Percentiles rank a stretch among this genome's conserved stretches.
Evolutionary conservation across 1,284 basidiomycete genomes (phyloP).

Genomic region (Paramarasmius palmivorus): DNA sequence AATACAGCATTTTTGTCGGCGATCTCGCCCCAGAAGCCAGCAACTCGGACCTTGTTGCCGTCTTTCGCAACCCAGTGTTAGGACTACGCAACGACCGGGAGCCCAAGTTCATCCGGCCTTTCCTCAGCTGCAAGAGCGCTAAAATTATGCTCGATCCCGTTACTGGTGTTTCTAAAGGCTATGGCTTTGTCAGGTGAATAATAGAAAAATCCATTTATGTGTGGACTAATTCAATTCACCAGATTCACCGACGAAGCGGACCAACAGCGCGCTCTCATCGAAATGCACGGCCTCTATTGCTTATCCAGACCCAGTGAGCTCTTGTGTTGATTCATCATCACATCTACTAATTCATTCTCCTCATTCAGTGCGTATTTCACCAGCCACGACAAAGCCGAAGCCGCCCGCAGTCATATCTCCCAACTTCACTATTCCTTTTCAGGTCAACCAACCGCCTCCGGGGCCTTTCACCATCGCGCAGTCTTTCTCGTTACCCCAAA

Average conservation of each 20-base stretch:
- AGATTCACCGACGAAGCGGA: conserved; percentile 87
- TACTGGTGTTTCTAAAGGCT: conserved; percentile 84
- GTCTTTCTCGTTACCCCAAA: conserved; percentile 19
- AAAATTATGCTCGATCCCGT: conserved; percentile 92
- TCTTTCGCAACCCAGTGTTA: conserved; percentile 82
- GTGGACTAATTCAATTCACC: conserved; percentile 14
- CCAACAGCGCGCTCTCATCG: conserved; percentile 84
- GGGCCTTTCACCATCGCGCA: conserved; percentile 46
- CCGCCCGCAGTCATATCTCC: conserved; percentile 38
- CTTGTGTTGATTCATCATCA: conserved; percentile 11
- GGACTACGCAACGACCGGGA: conserved; percentile 79
- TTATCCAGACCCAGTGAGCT: conserved; percentile 79
- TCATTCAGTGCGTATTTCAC: conserved; percentile 78
- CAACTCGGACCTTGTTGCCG: conserved; percentile 87
- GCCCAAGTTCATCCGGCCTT: conserved; percentile 83
- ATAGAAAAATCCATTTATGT: conserved; percentile 4
- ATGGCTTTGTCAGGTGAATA: conserved; percentile 82
- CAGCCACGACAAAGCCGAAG: conserved; percentile 86
- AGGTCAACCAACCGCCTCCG: neutral
- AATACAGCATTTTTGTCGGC: conserved; percentile 90
- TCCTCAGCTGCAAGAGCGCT: conserved; percentile 87
- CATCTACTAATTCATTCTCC: conserved; percentile 26
- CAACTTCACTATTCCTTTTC: conserved; percentile 37
- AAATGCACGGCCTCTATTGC: conserved; percentile 89
- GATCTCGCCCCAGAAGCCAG: conserved; percentile 88